Evolutionary conservation across 1,284 basidiomycete genomes (phyloP).

Genomic region (Malassezia vespertilionis): DNA sequence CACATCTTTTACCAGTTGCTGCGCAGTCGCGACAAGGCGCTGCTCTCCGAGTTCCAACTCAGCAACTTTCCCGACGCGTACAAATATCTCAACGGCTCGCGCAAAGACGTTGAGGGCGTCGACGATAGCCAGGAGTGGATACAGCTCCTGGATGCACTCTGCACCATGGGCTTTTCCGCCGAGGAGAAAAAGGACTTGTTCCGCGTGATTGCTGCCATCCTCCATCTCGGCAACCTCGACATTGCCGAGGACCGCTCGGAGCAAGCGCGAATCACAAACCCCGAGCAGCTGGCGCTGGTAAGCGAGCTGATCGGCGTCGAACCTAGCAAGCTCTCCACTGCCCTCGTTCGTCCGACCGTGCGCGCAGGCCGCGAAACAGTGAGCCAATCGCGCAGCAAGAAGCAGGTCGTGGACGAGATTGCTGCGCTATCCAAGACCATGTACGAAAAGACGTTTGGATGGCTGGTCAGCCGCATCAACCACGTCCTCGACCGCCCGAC

Average conservation of each 20-base stretch:
- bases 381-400: constrained; percentile 76
- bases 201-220: constrained; percentile 79
- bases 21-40: constrained; percentile 38
- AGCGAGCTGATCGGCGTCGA: constrained; percentile 90
- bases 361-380: constrained; percentile 96
- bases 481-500: constrained; percentile 75
- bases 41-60: constrained; percentile 58
- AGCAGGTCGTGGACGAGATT: constrained; percentile 87
- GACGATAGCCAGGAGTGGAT: constrained; percentile 84
- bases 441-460: constrained; percentile 92
- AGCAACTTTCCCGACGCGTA: constrained; percentile 66
- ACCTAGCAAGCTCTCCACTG: constrained; percentile 74
- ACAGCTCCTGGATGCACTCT: constrained; percentile 65
- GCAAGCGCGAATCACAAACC: constrained; percentile 64
- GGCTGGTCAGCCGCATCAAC: constrained; percentile 89
- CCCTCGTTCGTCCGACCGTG: constrained; percentile 58
- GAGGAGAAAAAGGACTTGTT: constrained; percentile 85
- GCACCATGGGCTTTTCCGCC: constrained; percentile 72
- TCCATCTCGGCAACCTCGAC: constrained; percentile 88
- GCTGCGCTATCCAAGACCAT: constrained; percentile 86
- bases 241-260: constrained; percentile 72
- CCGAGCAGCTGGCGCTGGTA: constrained; percentile 58
- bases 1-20: constrained; percentile 89
- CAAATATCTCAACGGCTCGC: constrained; percentile 78
- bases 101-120: constrained; percentile 84